Base-by-base conservation (phyloP, 2,329 filamentous ascomycete genomes). In the Tolypocladium nubicola region DNA sequence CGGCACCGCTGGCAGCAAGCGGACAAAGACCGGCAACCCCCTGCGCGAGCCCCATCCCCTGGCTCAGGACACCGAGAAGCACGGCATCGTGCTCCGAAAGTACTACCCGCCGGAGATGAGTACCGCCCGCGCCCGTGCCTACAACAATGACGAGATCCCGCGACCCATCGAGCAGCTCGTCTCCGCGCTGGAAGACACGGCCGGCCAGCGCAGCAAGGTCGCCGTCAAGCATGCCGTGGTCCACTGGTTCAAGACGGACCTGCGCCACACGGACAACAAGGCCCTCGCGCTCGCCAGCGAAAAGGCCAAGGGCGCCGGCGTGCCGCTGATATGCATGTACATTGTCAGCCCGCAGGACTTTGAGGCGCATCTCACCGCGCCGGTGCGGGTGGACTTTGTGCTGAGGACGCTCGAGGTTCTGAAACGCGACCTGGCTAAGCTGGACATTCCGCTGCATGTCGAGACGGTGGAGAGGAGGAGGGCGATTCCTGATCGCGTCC, bases 201-300 rank as follows among this genome's bases (percentile, higher is more conserved):
- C 76, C 2, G 64, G 71, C 0, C 68, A 72, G 40, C 79, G 88
- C 10, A 74, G 77, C 35, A 70, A 73, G 1, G 78, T 88, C 14
- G 60, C 73, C 1, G 73, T 79, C 0, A 81, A 81, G 37, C 75
- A 82, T 33, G 83, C 85, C 0, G 86, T 96, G 0, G 82, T 96
- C 0, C 89, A 96, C 71, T 96, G 91, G 91, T 96, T 93, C 76
- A 95, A 94, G 72, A 84, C 82, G 66, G 92, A 96, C 68, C 72
- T 96, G 54, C 81, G 91, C 3, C 77, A 81, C 1, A 70, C 73
- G 0, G 92, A 97, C 69, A 96, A 96, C 68, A 86, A 81, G 10
- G 82, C 82, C 0, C 71, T 96, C 30, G 79, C 81, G 39, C 71
- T 85, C 60, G 91, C 91, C 0, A 84, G 81, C 57, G 73, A 84